Percentiles rank a stretch among this genome's conserved stretches.
Evolutionary conservation across 257 asterid genomes (phyloP).

Genomic region (Echium plantagineum): DNA sequence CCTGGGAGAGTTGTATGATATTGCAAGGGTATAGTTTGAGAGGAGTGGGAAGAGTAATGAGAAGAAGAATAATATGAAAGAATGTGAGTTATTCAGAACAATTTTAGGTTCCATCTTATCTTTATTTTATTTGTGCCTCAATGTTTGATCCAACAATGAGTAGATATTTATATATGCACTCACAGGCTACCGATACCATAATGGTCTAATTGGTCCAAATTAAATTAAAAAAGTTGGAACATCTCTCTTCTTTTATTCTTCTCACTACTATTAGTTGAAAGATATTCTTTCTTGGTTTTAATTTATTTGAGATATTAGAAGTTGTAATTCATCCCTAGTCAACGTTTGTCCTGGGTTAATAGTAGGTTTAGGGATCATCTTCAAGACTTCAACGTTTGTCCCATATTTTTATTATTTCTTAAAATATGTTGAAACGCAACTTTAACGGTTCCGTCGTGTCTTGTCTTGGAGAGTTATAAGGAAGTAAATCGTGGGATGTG

Average conservation of each 20-base stretch:
- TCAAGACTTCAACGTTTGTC: no score
- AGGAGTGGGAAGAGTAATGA: slow-evolving; percentile 7
- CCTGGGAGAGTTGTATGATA: slow-evolving; percentile 8
- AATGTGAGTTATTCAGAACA: background rate
- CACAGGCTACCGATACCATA: background rate
- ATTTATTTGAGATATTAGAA: no score
- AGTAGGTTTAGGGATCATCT: no score
- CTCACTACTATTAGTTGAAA: no score
- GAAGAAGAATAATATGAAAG: background rate
- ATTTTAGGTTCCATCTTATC: background rate
- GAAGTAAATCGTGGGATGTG: no score
- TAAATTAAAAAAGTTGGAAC: background rate
- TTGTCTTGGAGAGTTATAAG: no score
- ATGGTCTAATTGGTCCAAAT: background rate
- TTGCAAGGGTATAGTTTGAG: slow-evolving; percentile 4
- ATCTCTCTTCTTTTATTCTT: no score
- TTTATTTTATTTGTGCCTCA: background rate
- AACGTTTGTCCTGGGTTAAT: no score
- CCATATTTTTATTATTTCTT: no score
- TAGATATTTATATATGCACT: background rate
- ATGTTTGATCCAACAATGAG: background rate
- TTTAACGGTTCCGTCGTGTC: no score
- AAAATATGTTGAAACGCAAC: no score
- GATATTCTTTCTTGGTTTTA: background rate
- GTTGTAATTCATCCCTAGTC: no score